Evolutionary conservation across 305 asterid genomes (phyloP).

Genomic region (Galium porrigens): DNA sequence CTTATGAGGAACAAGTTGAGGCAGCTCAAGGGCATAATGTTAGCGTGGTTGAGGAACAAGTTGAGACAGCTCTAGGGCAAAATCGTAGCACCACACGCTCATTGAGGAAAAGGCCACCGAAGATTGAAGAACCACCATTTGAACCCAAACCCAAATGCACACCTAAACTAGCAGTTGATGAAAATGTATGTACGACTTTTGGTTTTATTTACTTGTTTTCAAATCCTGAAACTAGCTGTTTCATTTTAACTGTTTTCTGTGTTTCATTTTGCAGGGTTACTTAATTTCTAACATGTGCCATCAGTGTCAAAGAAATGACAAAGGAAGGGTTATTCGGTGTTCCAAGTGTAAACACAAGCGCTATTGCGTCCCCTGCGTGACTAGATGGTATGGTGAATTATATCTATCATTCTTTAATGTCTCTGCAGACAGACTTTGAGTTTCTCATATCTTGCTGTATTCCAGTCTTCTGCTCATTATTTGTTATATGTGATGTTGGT

Average conservation of each 20-base stretch:
- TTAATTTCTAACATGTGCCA: conserved; percentile 43
- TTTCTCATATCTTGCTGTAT: background rate
- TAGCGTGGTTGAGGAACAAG: background rate
- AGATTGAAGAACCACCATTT: background rate
- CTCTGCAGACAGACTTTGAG: background rate
- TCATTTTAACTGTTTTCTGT: background rate
- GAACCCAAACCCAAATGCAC: background rate
- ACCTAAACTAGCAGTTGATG: background rate
- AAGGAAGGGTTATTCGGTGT: conserved; percentile 45
- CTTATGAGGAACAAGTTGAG: background rate
- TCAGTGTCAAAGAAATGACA: conserved; percentile 51
- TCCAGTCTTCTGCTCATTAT: background rate
- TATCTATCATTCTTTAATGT: background rate
- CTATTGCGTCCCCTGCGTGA: conserved; percentile 38
- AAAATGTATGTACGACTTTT: conserved; percentile 6
- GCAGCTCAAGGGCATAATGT: background rate
- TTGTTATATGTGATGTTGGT: background rate
- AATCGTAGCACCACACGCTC: background rate
- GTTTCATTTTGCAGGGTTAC: conserved; percentile 26
- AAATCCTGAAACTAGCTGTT: background rate
- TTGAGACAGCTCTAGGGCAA: background rate
- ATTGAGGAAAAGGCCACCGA: background rate
- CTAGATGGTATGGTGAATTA: conserved; percentile 29
- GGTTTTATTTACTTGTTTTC: background rate
- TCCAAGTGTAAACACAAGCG: conserved; percentile 32